A percentile compares a stretch with the other conserved stretches of the same genome.
Evolutionary conservation across 208 protist genomes (phyloP).

Genomic region (Trypanosoma lewisi): DNA sequence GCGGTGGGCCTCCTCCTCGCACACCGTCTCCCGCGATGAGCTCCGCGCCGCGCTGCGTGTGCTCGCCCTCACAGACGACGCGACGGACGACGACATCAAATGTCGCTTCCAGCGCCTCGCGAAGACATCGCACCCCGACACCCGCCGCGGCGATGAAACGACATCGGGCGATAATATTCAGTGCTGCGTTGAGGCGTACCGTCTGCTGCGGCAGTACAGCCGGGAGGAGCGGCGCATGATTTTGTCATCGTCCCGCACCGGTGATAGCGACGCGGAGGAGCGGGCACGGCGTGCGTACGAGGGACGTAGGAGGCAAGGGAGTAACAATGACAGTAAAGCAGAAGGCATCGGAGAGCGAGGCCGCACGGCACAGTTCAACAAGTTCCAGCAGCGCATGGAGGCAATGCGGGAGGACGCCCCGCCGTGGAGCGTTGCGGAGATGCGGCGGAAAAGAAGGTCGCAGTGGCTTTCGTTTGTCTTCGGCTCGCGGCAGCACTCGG

Average conservation of each 20-base stretch:
- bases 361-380: constrained; percentile 35
- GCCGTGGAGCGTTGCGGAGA: constrained; percentile 22
- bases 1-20: constrained; percentile 1
- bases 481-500: neutral
- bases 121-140: constrained; percentile 62
- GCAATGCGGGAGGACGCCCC: constrained; percentile 21
- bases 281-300: constrained; percentile 47
- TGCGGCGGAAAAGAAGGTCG: constrained; percentile 2
- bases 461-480: constrained; percentile 22
- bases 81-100: constrained; percentile 66
- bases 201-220: constrained; percentile 38
- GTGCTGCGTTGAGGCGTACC: constrained; percentile 55
- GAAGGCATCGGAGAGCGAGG: constrained; percentile 25
- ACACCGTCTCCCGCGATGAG: constrained; percentile 29
- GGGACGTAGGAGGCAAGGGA: neutral
- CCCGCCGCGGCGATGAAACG: constrained; percentile 1
- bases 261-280: constrained; percentile 29
- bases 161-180: constrained; percentile 22
- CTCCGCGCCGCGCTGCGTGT: constrained; percentile 38
- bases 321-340: neutral
- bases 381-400: constrained; percentile 8
- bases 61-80: constrained; percentile 35
- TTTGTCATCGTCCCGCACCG: constrained; percentile 13
- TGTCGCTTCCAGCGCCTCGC: constrained; percentile 46
- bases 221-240: constrained; percentile 41